Base-by-base conservation (phyloP, 176 grass and related monocot genomes). In the Oryza nivara region DNA sequence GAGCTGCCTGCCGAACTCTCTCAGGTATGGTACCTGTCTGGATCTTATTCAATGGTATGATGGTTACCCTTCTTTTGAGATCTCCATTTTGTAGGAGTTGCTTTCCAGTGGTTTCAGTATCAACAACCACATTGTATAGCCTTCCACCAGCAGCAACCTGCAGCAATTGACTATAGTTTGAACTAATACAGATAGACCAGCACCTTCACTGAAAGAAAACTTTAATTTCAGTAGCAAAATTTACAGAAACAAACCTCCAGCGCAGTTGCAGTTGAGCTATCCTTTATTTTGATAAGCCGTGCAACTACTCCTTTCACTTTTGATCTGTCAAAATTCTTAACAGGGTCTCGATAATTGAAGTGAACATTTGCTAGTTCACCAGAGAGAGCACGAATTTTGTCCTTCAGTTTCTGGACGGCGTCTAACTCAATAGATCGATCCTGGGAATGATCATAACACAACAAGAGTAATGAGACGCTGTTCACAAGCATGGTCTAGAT, bases 291-390 rank as follows among this genome's bases (percentile, higher is more conserved):
- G 82, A 99, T 88, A 80, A 99, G 96, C 16, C 84, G 84, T 81
- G 96, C 93, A 80, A 99, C 83, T 28, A 99, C 96, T 82, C 96
- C 96, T 87, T 99, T 99, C 77, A 99, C 96, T 88, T 99, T 99
- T 77, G 96, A 94, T 85, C 91, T 86, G 73, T 99, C 91, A 82
- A 99, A 99, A 85, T 95, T 92, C 77, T 75, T 99, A 65, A 86
- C 70, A 78, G 96, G 96, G 9, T 99, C 93, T 75, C 81, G 83
- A 79, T 99, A 99, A 46, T 44, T 92, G 74, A 99, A 99, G 49
- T 99, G 75, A 35, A 99, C 74, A 76, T 88, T 89, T 76, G 85
- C 91, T 61, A 99, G 68, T 30, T 96, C 83, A 80, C 88, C 89
- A 49, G 91, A 92, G 70, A 99, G 91, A 9, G 75, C 30, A 48